phyloP scores from a whole-genome alignment of 495 filamentous ascomycete species.

The Penicillium soppii region DNA sequence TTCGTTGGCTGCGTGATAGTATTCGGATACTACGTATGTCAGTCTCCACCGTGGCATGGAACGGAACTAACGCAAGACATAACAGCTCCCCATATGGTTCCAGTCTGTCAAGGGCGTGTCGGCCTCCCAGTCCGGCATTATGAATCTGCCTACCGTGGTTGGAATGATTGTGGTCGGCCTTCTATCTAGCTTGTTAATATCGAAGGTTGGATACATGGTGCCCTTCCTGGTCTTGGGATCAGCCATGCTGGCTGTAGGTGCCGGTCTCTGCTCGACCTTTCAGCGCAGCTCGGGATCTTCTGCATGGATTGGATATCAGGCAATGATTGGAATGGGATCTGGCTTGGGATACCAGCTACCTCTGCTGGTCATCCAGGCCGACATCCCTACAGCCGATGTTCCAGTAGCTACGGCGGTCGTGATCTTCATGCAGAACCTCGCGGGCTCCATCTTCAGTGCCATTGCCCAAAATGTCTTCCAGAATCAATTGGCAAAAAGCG shows the following conservation, averaged over 20 bases:
- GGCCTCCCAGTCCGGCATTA: neutral
- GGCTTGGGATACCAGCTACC: neutral
- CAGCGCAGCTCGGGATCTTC: neutral
- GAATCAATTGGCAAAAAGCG: neutral
- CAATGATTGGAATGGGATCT: neutral
- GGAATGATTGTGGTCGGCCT: neutral
- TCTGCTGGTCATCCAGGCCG: neutral
- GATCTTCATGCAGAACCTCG: neutral
- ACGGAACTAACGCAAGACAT: neutral
- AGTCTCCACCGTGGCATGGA: neutral
- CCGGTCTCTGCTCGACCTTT: neutral
- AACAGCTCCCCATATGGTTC: neutral
- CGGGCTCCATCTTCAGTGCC: neutral
- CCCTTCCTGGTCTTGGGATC: neutral
- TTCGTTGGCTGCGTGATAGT: slow-evolving; percentile 20
- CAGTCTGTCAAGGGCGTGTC: neutral
- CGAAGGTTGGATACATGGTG: neutral
- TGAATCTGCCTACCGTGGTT: neutral
- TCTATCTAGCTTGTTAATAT: neutral
- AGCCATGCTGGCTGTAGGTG: neutral
- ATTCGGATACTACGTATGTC: slow-evolving; percentile 1
- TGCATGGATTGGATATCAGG: neutral
- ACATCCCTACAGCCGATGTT: neutral
- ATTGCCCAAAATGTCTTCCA: neutral
- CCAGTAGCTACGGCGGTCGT: neutral